phyloP scores from a whole-genome alignment of 129 eudicot species.

The Mikania micrantha region DNA sequence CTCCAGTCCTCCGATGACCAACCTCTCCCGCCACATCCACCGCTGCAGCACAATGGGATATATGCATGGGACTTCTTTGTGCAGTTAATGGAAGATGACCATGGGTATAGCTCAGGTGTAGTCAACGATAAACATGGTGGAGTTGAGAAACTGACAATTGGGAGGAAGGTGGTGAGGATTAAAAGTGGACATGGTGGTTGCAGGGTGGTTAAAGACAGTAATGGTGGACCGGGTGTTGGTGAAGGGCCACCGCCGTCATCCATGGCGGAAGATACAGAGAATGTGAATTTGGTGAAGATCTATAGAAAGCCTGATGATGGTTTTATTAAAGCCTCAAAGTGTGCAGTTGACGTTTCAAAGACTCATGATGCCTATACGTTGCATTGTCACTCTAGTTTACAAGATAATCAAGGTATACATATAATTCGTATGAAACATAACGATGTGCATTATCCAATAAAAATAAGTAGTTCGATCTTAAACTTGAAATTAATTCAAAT shows the following conservation, averaged over 20 bases:
- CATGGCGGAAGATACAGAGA: slow-evolving; percentile 13
- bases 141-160: slow-evolving; percentile 21
- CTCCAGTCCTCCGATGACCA: slow-evolving; percentile 9
- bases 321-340: slow-evolving; percentile 65
- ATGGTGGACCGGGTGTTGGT: too few relatives aligned
- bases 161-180: slow-evolving; percentile 26
- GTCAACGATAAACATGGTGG: slow-evolving; percentile 16
- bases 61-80: slow-evolving; percentile 48
- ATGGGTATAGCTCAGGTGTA: slow-evolving; percentile 28
- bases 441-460: too few relatives aligned
- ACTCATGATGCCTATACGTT: slow-evolving; percentile 57
- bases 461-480: too few relatives aligned
- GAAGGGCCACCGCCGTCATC: slow-evolving; percentile 31
- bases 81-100: slow-evolving; percentile 30
- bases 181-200: slow-evolving; percentile 4
- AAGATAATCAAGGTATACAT: slow-evolving; percentile 49
- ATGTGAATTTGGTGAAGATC: slow-evolving; percentile 41
- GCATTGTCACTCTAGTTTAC: slow-evolving; percentile 65
- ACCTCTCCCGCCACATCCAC: background rate
- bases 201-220: slow-evolving; percentile 1
- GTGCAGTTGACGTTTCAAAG: slow-evolving; percentile 64
- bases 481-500: too few relatives aligned
- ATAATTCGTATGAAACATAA: background rate
- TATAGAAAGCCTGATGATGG: slow-evolving; percentile 56
- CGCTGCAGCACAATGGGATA: background rate